Evolutionary conservation across 2,329 filamentous ascomycete genomes (phyloP), one percentile per base, ranked within the genome.

Genomic region (Calonectria multiphialidica): DNA sequence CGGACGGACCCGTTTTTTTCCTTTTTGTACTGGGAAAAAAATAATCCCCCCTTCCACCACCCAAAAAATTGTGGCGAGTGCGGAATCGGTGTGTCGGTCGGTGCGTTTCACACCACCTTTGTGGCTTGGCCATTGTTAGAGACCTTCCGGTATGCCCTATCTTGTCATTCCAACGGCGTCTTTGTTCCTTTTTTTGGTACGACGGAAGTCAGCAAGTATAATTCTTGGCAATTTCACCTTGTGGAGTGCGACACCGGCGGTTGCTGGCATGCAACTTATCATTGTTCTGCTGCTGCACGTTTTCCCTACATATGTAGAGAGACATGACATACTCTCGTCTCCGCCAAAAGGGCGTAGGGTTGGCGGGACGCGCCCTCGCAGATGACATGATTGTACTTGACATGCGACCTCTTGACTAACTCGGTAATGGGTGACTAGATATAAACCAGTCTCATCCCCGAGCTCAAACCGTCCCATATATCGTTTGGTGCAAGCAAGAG

Each of bases 111-210:
- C 16, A 5, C 44, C 57, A 12, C 40, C 44, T 40, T 50, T 65
- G 62, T 64, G 45, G 62, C 45, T 49, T 50, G 62, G 45, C 44
- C 45, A 50, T 65, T 37, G 44, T 65, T 50, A 50, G 45, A 40
- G n/a, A n/a, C n/a, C n/a, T 30, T 50, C 45, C 62, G 62, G 62
- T 65, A 65, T 65, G 62, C 62, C 40, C 40, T 62, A 33, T 45
- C 44, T 65, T 47, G 40, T 45, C 28, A 23, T 63, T 30, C 59
- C 40, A 63, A 30, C 42, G 59, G 16, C 57, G 9, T 33, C n/a
- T 15, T 25, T 33, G 25, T 45, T 63, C 40, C 40, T 33, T 45
- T 33, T 45, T 64, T 59, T 64, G 44, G 44, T 13, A 45, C 16
- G 25, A 37, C 33, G 37, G 25, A 10, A 40, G 33, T 33, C 21